Evolutionary conservation across 768 basidiomycete species (phyloP), one percentile per base, ranked within the genome.

Genomic region (Termitomyces sp.): DNA sequence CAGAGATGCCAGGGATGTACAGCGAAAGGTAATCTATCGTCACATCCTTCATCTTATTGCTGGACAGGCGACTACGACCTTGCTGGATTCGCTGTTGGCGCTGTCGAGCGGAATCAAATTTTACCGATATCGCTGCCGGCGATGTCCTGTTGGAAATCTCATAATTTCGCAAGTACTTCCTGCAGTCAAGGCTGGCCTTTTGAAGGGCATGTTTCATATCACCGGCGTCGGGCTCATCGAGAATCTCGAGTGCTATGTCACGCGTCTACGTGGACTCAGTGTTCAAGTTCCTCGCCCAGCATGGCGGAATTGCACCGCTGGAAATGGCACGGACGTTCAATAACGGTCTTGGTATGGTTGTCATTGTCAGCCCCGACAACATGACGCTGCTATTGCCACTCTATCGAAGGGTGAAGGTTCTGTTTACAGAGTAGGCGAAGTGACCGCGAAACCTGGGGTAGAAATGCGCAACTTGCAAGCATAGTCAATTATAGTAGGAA

Each of bases 1-100:
- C 96, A 16, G 96, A 99, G 75, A 99, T 99, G 96, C 97, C 96
- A 24, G 93, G 95, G 56, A 97, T 99, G 91, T 99, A 99, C 71
- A 79, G 81, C 62, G 80, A 81, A 53, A n/a, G 51, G 16, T 26
- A 22, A 34, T 20, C 7, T 10, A 0, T 33, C n/a, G 24, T 34
- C 34, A 10, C 8, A 1, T 1, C 6, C 32, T 53, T 49, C 43
- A 54, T 26, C 59, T 26, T 22, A 30, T 47, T 60, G 27, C n/a
- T 30, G 43, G 6, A 33, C 60, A 96, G 95, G 88, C 55, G 97
- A 99, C 72, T 99, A 98, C 68, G 96, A 99, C 71, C 84, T 98
- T 34, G 97, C 96, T n/a, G 96, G 96, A 12, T 98, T 98, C 72
- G 91, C 97, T 14, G 96, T 98, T 34, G 96, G 97, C 36, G 95